Evolutionary conservation across 495 filamentous ascomycete species (phyloP), one percentile per base, ranked within the genome.

Genomic region (Penicillium parvum): DNA sequence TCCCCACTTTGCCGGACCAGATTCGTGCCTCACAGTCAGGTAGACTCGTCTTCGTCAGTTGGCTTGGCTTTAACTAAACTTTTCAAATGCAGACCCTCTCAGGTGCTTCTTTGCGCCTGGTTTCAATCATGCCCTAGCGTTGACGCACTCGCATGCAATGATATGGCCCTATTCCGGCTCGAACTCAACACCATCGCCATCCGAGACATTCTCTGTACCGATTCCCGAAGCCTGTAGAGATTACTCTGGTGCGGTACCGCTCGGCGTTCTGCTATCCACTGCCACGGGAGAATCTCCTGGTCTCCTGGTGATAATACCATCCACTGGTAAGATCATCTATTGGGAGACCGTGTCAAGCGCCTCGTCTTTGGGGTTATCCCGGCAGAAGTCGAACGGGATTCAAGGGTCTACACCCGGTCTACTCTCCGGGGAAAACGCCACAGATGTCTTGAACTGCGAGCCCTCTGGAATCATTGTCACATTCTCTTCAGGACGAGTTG

Each of bases 261-360:
- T 96, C 12, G 94, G 89, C 23, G 73, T 83, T 32, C 73, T 99
- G 12, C 79, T 96, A 8, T 81, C 86, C 1, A 85, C 83, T 25
- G 79, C 81, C 10, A 78, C 84, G 17, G 81, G 81, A 16, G 74
- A 77, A 11, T 85, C 89, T 30, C 86, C 91, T 3, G 92, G 90
- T 2, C 69, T 97, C 9, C 78, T 98, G 14, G 71, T 96, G 9
- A 72, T 99, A 8, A 83, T 88, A 65, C 88, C 90, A 1, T 75
- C 75, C 12, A 88, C 74, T 23, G 92, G 92, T 20, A 91, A 82
- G 59, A 77, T 97, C 33, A 79, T 84, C 25, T 99, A 90, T 63
- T 99, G 90, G 91, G 94, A 97, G 58, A 89, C 86, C 18, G 82
- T 97, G 34, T 84, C 90, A 14, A 85, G 79, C 62, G 88, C 87